A percentile compares a stretch with the other conserved stretches of the same genome.
These are phyloP conservation scores for Cercospora nicotianae DNA, from an alignment of 2,329 filamentous ascomycete genomes.

Conservation along the genomic window DNA sequence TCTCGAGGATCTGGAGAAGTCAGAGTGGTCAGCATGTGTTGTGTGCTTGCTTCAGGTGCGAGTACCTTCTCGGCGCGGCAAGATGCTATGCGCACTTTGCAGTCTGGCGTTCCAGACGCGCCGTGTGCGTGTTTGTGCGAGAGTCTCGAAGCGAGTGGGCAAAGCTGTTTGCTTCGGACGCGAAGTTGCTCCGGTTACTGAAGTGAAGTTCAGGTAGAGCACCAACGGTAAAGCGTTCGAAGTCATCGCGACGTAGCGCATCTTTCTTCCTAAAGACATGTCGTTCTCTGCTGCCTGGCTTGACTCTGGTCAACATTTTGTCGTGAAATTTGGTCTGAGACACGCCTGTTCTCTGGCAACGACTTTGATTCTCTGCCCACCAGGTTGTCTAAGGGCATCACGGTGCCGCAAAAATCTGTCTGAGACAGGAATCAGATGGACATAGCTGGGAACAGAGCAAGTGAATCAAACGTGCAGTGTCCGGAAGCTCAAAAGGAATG, in stretches of 20 bases:
- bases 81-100: background rate
- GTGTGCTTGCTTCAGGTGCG: background rate
- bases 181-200: background rate
- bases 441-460: background rate
- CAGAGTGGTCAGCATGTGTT: background rate
- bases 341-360: background rate
- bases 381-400: background rate
- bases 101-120: background rate
- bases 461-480: background rate
- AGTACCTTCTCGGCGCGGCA: background rate
- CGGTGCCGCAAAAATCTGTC: background rate
- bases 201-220: background rate
- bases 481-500: background rate
- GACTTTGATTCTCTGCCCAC: background rate
- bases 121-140: background rate
- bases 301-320: background rate
- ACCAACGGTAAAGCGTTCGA: background rate
- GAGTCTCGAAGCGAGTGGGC: background rate
- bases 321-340: background rate
- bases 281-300: background rate
- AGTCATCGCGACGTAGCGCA: background rate
- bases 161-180: background rate
- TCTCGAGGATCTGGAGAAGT: background rate
- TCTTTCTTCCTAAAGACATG: background rate
- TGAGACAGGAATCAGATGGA: background rate